A percentile compares a stretch with the other conserved stretches of the same genome.
Conservation (phyloP, 768 basidiomycete genomes). For the Rubroboletus pulcherrimus region DNA sequence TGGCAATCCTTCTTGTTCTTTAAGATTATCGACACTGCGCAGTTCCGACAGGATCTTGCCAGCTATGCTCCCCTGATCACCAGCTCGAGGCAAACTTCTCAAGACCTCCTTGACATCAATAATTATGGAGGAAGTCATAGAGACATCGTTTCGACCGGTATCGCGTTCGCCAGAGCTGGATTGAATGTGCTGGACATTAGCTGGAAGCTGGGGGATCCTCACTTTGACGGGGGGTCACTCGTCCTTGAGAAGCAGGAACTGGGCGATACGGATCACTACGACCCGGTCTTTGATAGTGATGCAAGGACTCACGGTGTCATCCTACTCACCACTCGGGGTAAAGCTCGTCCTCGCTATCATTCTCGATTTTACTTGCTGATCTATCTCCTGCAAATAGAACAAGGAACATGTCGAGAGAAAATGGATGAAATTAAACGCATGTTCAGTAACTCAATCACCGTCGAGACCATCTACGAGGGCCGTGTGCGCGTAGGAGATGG, state of each 20-base stretch:
- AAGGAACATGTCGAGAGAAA: not conserved
- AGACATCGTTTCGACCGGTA: not conserved
- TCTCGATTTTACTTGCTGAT: not conserved
- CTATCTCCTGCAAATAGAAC: not conserved
- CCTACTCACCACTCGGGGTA: not conserved
- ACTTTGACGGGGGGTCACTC: not conserved
- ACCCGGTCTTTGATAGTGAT: not conserved
- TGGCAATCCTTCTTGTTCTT: not conserved
- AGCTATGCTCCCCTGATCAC: not conserved
- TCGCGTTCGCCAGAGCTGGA: not conserved
- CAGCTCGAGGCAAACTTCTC: not conserved
- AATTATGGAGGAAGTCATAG: not conserved
- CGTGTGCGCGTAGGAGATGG: not conserved
- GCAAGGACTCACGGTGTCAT: not conserved
- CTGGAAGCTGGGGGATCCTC: not conserved
- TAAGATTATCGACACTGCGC: not conserved
- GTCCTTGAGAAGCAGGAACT: not conserved
- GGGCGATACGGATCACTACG: not conserved
- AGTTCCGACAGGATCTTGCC: not conserved
- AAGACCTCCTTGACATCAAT: not conserved
- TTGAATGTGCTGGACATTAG: not conserved
- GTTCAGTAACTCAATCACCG: not conserved
- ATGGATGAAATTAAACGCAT: not conserved
- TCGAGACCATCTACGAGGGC: not conserved
- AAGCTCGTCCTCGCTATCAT: not conserved